Percentiles rank a stretch among this genome's conserved stretches.
Conservation (phyloP, 1,284 basidiomycete genomes). For the Apiotrichum sp. region DNA sequence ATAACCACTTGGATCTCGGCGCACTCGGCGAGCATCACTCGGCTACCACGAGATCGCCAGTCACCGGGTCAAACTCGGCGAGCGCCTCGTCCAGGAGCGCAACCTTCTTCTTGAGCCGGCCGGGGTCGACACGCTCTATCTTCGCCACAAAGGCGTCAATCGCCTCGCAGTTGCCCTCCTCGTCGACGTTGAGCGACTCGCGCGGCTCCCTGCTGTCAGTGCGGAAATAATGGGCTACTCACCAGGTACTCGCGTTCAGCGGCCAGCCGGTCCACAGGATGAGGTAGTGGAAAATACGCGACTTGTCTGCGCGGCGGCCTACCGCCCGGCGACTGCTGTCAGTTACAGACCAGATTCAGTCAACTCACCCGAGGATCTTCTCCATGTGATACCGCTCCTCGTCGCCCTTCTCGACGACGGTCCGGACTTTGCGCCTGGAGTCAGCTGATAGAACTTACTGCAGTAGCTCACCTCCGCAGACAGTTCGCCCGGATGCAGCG, state of each 20-base stretch:
- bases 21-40: too few species aligned
- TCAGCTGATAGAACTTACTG: background rate
- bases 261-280: slow-evolving; percentile 20
- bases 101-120: too few species aligned
- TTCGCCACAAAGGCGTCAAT: too few species aligned
- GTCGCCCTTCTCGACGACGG: slow-evolving; percentile 8
- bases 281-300: slow-evolving; percentile 15
- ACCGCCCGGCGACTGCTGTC: too few species aligned
- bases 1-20: too few species aligned
- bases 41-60: too few species aligned
- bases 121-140: too few species aligned
- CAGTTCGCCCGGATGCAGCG: slow-evolving; percentile 20
- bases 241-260: slow-evolving; percentile 14
- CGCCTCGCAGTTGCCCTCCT: background rate
- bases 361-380: slow-evolving; percentile 5
- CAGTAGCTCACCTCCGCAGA: slow-evolving; percentile 7
- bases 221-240: too few species aligned
- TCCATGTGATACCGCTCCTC: slow-evolving; percentile 10
- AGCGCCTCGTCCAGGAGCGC: too few species aligned
- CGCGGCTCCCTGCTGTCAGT: slow-evolving; percentile 12
- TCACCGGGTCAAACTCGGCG: too few species aligned
- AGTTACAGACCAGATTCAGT: too few species aligned
- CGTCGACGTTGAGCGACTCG: background rate
- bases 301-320: background rate
- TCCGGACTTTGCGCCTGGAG: slow-evolving; percentile 8